Evolutionary conservation across 2,329 filamentous ascomycete species (phyloP).

Genomic region (Pseudomassariella vexata): DNA sequence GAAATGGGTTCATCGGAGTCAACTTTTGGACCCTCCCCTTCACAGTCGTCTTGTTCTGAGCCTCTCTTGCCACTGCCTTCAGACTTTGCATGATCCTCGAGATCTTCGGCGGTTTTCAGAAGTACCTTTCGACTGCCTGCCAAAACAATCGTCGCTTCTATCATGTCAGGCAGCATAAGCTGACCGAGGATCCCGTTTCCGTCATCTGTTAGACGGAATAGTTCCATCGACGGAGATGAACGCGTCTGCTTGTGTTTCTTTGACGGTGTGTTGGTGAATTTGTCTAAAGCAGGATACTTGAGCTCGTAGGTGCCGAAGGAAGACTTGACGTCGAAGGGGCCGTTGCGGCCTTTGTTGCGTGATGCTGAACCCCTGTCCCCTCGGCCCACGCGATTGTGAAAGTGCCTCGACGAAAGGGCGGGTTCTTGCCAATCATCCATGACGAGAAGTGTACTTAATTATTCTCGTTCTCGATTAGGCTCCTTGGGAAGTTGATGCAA

Average conservation of each 20-base stretch:
- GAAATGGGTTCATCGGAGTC: neutral
- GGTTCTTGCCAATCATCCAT: conserved; percentile 17
- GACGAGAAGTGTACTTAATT: too few species aligned
- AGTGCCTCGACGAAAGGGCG: conserved; percentile 15
- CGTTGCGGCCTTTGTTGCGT: conserved; percentile 5
- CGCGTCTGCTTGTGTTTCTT: neutral
- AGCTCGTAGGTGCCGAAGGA: conserved; percentile 14
- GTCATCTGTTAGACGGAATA: conserved; percentile 14
- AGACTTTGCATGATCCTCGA: conserved; percentile 3
- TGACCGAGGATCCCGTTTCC: conserved; percentile 14
- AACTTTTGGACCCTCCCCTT: neutral
- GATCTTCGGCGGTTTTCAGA: neutral
- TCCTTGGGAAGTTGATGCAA: too few species aligned
- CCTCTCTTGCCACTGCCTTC: neutral
- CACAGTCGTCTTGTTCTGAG: conserved; percentile 1
- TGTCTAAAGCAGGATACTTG: conserved; percentile 9
- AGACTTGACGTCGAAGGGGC: conserved; percentile 12
- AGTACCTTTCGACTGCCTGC: conserved; percentile 14
- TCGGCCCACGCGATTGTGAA: conserved; percentile 16
- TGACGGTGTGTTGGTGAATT: neutral
- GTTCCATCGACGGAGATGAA: conserved; percentile 9
- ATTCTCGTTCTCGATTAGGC: too few species aligned
- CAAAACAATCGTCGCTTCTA: conserved; percentile 13
- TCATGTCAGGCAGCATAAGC: conserved; percentile 3
- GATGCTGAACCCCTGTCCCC: conserved; percentile 5